Base-by-base conservation (phyloP, 345 rosid species). In the Streptanthus diversifolius region DNA sequence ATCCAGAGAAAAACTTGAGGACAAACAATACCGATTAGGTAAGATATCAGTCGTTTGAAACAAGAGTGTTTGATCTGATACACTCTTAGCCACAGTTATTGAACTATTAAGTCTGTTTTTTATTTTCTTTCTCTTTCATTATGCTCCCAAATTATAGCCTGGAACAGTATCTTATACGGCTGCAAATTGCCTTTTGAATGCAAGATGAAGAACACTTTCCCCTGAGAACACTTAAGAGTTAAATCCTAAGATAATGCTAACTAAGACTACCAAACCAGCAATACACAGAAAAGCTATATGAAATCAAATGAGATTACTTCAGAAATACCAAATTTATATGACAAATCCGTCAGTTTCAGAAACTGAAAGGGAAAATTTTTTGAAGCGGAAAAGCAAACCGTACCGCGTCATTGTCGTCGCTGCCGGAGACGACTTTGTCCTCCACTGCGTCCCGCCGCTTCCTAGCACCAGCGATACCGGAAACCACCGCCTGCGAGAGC, bases 361-460 rank as follows among this genome's bases (percentile, higher is more conserved):
- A 45, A 45, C 2, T 19, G 18, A 21, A 11, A 10, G 47, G 7
- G 15, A 27, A 39, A 61, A 39, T 2, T 0, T 9, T 45, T 25
- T 24, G 21, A 17, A 43, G n/a, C 25, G 40, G 19, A 29, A 67
- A 52, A 52, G 8, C 7, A 55, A 57, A 74, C 27, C n/a, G 52
- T 84, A 88, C 89, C 88, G 67, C 49, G 71, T 73, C 86, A 51
- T 67, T 77, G 59, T 72, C 80, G 66, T 81, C 72, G 85, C 84
- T 83, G 3, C 85, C 81, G 66, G 89, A 82, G 14, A 82, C 81
- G 4, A 70, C 70, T 75, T 80, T 80, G 0, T 55, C 72, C 72
- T 55, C 72, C n/a, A 61, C 78, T 5, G 84, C 82, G 0, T 73
- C 77, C 29, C 84, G 84, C 35, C 87, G 88, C 85, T 87, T 85